Base-by-base conservation (phyloP, 345 rosid genomes). In the Populus alba region DNA sequence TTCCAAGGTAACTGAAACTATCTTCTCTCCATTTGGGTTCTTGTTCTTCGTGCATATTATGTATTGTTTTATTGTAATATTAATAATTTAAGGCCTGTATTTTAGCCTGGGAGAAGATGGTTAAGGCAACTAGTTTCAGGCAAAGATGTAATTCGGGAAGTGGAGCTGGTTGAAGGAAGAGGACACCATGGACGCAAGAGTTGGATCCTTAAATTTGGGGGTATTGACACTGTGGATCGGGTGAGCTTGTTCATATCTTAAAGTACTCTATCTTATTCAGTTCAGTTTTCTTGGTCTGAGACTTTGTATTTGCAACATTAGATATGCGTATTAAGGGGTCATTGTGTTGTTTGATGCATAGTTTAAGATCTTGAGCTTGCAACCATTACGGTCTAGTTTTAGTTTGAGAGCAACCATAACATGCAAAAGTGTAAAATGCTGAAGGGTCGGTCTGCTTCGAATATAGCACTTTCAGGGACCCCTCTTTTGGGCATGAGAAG, bases 91-190 rank as follows among this genome's bases (percentile, higher is more conserved):
- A 68, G 66, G 23, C 35, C 66, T 55, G 49, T 33, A 47, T 72
- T 78, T 65, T 84, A 95, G 98, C 90, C 95, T 75, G 98, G 98
- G 75, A 89, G 75, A 87, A 90, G 98, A 89, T 95, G 98, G 98
- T 75, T 95, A 75, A 90, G 85, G 85, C 93, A 88, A 84, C 89
- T 78, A 70, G 81, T 89, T 70, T 67, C 78, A 76, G 97, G 97
- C 72, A 87, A 84, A 78, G 91, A 90, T n/a, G 82, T 73, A 51
- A 85, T 90, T 84, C 81, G 80, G 74, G 98, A 95, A 89, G 91
- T 95, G 75, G 90, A 88, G 77, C 86, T 95, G 78, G 81, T 90
- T 59, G 93, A 90, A 70, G 99, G 98, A 74, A 88, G 95, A 84
- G 95, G 90, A 76, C 91, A 90, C 79, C 91, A 86, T 3, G 97